These are phyloP conservation scores for Penicillium manginii DNA, from an alignment of 495 filamentous ascomycete species.

Conservation along the genomic window DNA sequence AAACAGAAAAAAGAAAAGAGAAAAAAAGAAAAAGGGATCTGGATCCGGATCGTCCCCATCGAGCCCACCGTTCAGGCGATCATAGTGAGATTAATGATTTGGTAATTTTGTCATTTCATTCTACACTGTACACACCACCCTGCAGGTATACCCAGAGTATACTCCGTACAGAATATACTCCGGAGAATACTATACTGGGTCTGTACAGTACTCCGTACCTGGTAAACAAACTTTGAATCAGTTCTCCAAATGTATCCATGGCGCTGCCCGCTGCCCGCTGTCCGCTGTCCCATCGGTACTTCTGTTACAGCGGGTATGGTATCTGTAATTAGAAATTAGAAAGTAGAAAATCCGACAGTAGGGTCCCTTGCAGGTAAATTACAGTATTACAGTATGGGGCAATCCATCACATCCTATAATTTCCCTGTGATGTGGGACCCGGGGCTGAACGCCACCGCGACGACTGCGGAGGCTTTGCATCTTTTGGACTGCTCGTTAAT, in stretches of 20 bases:
- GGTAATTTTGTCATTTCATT: slow-evolving; percentile 3
- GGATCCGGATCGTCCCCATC: slow-evolving; percentile 34
- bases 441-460: slow-evolving; percentile 32
- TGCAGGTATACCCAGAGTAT: no score
- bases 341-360: not conserved
- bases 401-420: slow-evolving; percentile 11
- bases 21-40: slow-evolving; percentile 30
- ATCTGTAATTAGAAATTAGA: not conserved
- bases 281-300: not conserved
- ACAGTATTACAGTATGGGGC: slow-evolving; percentile 1
- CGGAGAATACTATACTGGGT: not conserved
- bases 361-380: slow-evolving; percentile 19
- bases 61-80: slow-evolving; percentile 24
- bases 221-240: not conserved
- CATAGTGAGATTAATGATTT: slow-evolving; percentile 7
- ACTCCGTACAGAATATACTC: slow-evolving; percentile 3
- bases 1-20: slow-evolving; percentile 13
- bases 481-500: not conserved
- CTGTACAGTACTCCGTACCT: not conserved
- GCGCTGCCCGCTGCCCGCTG: not conserved
- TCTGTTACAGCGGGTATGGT: not conserved
- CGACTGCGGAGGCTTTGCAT: slow-evolving; percentile 17
- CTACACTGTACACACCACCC: not conserved
- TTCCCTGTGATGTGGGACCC: slow-evolving; percentile 23
- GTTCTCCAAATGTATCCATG: slow-evolving; percentile 27